Evolutionary conservation across 306 rosid genomes (phyloP).

Genomic region (Cyclanthera cordifolia): DNA sequence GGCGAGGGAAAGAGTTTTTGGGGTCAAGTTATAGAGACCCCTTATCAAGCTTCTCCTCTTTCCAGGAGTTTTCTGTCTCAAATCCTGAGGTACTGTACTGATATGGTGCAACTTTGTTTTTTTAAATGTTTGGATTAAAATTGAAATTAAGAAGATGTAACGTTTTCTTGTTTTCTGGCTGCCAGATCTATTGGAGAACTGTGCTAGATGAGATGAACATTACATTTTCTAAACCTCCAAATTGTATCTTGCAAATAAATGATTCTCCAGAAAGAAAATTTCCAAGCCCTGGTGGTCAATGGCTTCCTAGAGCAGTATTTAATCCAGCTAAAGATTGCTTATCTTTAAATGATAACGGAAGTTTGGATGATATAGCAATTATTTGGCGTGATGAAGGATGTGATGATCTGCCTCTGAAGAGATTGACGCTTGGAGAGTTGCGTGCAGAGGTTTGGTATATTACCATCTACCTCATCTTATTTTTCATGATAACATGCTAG

Average conservation of each 20-base stretch:
- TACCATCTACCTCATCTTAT: not conserved
- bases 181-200: conserved; percentile 71
- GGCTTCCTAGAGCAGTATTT: conserved; percentile 79
- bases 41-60: conserved; percentile 55
- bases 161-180: conserved; percentile 10
- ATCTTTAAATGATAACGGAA: conserved; percentile 36
- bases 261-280: conserved; percentile 22
- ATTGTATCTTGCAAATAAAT: conserved; percentile 49
- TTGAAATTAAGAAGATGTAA: conserved; percentile 12
- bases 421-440: conserved; percentile 55
- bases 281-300: conserved; percentile 52
- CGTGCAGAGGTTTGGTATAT: conserved; percentile 76
- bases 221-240: conserved; percentile 51
- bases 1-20: conserved; percentile 56
- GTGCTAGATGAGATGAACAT: conserved; percentile 55
- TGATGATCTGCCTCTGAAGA: conserved; percentile 49
- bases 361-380: conserved; percentile 49
- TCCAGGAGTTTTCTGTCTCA: conserved; percentile 71
- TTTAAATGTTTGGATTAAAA: not conserved
- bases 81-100: conserved; percentile 50
- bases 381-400: conserved; percentile 75
- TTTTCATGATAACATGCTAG: not conserved
- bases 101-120: not conserved
- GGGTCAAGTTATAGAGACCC: conserved; percentile 77
- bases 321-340: conserved; percentile 80